Evolutionary conservation across 2,329 filamentous ascomycete genomes (phyloP).

Genomic region (Scedosporium boydii): DNA sequence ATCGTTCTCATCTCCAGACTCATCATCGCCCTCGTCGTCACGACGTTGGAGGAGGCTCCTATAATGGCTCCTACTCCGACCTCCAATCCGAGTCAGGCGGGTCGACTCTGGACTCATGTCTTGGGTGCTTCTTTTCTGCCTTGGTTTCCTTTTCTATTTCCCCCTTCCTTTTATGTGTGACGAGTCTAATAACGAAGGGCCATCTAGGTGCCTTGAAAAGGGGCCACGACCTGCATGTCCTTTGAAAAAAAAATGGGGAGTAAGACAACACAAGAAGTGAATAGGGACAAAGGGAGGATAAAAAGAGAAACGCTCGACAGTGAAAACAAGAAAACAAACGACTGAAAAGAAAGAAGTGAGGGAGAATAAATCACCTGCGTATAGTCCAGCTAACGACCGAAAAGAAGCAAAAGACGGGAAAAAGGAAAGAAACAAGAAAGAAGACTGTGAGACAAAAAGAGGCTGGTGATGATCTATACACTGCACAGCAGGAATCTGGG

Average conservation of each 20-base stretch:
- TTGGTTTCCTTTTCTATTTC: no score
- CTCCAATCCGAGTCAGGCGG: not conserved
- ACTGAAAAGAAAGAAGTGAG: constrained; percentile 4
- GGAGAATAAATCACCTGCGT: not conserved
- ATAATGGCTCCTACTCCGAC: not conserved
- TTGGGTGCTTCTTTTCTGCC: not conserved
- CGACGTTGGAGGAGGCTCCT: not conserved
- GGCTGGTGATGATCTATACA: constrained; percentile 1
- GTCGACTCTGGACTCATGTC: not conserved
- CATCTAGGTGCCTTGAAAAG: not conserved
- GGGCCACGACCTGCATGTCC: not conserved
- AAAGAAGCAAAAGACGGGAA: not conserved
- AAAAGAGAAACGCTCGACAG: not conserved
- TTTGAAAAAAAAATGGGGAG: constrained; percentile 8
- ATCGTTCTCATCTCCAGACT: constrained; percentile 7
- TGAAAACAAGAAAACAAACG: not conserved
- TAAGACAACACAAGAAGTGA: not conserved
- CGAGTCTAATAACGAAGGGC: not conserved
- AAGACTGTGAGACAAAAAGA: not conserved
- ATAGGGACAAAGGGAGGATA: not conserved
- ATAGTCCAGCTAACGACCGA: not conserved
- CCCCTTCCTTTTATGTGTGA: not conserved
- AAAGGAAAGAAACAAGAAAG: not conserved
- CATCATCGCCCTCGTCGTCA: not conserved
- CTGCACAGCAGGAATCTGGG: not conserved